Percentiles rank a stretch among this genome's conserved stretches.
These are phyloP conservation scores for Eutypella sp. DNA, from an alignment of 2,329 filamentous ascomycete genomes.

Conservation along the genomic window DNA sequence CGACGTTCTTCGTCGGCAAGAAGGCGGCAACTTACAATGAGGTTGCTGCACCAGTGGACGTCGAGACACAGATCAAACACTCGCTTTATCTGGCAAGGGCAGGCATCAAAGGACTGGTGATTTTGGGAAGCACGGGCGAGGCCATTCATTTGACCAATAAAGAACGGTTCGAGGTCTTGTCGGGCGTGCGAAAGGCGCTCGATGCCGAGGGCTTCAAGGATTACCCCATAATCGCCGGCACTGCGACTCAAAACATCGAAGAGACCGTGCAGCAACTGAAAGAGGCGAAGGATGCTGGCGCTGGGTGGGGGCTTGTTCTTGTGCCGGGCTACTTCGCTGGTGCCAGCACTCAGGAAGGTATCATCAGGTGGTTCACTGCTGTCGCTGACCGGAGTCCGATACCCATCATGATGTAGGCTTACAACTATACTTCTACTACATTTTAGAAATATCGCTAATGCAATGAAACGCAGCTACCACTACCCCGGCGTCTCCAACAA, in stretches of 20 bases:
- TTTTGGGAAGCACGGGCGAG: slow-evolving; percentile 70
- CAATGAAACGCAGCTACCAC: slow-evolving; percentile 44
- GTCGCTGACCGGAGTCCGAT: slow-evolving; percentile 54
- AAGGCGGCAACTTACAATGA: slow-evolving; percentile 34
- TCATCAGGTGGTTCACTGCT: slow-evolving; percentile 52
- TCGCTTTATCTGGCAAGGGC: slow-evolving; percentile 30
- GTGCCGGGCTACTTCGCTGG: slow-evolving; percentile 57
- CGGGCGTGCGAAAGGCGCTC: slow-evolving; percentile 55
- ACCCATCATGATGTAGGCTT: slow-evolving; percentile 51
- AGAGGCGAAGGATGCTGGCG: slow-evolving; percentile 51
- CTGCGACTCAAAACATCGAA: slow-evolving; percentile 55
- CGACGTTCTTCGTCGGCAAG: slow-evolving; percentile 53
- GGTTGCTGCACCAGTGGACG: slow-evolving; percentile 44
- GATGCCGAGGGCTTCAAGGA: slow-evolving; percentile 49
- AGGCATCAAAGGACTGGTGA: slow-evolving; percentile 44
- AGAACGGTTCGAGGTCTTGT: slow-evolving; percentile 59
- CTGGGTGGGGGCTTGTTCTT: slow-evolving; percentile 55
- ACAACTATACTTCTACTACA: background rate
- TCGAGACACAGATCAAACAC: slow-evolving; percentile 36
- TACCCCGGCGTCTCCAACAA: slow-evolving; percentile 65
- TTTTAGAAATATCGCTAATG: background rate
- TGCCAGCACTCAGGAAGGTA: slow-evolving; percentile 48
- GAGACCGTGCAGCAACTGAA: slow-evolving; percentile 58
- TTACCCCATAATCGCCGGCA: slow-evolving; percentile 59
- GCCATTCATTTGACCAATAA: slow-evolving; percentile 62